Evolutionary conservation across 768 basidiomycete species (phyloP), one percentile per base, ranked within the genome.

Genomic region (Naganishia kalamii): DNA sequence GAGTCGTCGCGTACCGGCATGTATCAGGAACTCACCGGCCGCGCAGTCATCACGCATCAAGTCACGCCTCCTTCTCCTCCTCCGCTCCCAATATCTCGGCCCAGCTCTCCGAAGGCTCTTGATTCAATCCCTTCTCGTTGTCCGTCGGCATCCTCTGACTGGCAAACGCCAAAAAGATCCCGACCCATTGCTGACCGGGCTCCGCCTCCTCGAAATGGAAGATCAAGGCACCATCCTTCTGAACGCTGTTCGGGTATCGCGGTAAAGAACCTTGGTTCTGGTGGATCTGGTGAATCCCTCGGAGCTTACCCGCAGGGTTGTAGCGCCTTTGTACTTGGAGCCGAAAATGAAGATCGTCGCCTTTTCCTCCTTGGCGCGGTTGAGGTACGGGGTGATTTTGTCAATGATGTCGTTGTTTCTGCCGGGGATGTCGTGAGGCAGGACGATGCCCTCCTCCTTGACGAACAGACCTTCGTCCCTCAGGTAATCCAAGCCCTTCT

Each of bases 151-250:
- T 30, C 46, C 60, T 62, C 32, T 62, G 60, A 44, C 43, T 46
- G 21, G 60, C 60, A 62, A 62, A 62, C 33, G 60, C 44, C 46
- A 62, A 62, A 47, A 62, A 62, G 25, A 62, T 30, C 4, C 60
- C 60, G 8, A 6, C 6, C 60, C 60, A 62, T 27, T n/a, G n/a
- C n/a, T n/a, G n/a, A n/a, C n/a, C n/a, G n/a, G 23, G 2, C 47
- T 62, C 46, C 6, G 30, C 60, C 27, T 62, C 46, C 60, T 62
- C 60, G 32, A 62, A 62, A 27, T 62, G 46, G 60, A 62, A 47
- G 29, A 62, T 29, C 6, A 62, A 5, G 27, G 29, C 60, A 23
- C 60, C 60, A 48, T 62, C 60, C 43, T 29, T 4, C 19, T 62
- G 41, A 6, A 62, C 60, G 44, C 46, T 48, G 32, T 62, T 62